These are phyloP conservation scores for Fusarium dlaminii DNA, from an alignment of 2,329 filamentous ascomycete genomes.

Conservation along the genomic window DNA sequence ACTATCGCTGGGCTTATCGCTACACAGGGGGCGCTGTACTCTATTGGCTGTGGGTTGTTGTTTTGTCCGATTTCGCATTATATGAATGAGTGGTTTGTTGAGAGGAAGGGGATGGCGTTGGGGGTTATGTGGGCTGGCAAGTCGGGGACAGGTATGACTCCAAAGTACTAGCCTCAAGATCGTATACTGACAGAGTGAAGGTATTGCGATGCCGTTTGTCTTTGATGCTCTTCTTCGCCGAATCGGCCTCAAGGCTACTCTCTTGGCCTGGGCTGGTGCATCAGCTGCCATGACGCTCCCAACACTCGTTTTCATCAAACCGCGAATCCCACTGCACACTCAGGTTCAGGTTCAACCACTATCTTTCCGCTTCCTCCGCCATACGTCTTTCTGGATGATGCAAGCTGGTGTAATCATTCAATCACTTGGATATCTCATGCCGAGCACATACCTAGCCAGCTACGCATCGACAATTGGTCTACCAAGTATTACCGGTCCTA, in stretches of 20 bases:
- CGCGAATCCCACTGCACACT: constrained; percentile 39
- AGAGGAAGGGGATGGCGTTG: constrained; percentile 61
- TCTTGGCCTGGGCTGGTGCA: constrained; percentile 55
- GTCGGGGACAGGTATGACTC: constrained; percentile 46
- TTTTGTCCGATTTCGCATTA: constrained; percentile 65
- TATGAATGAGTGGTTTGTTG: constrained; percentile 69
- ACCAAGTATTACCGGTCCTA: constrained; percentile 57
- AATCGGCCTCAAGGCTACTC: constrained; percentile 55
- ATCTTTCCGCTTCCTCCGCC: constrained; percentile 57
- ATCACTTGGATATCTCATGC: constrained; percentile 68
- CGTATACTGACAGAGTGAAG: constrained; percentile 28
- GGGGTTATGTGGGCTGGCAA: constrained; percentile 65
- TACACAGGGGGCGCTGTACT: constrained; percentile 68
- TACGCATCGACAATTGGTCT: constrained; percentile 61
- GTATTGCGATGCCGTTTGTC: constrained; percentile 60
- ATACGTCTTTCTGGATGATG: constrained; percentile 67
- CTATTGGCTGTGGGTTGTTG: constrained; percentile 60
- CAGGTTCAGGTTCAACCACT: constrained; percentile 44
- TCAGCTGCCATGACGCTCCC: constrained; percentile 50
- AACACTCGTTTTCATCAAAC: constrained; percentile 51
- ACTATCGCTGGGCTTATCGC: constrained; percentile 62
- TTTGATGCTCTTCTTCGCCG: constrained; percentile 58
- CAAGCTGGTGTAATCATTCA: constrained; percentile 65
- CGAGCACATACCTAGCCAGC: constrained; percentile 65
- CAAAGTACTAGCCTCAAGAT: rapidly evolving